A percentile compares a stretch with the other conserved stretches of the same genome.
Conservation (phyloP, 495 filamentous ascomycete genomes). For the Oleoguttula mirabilis region DNA sequence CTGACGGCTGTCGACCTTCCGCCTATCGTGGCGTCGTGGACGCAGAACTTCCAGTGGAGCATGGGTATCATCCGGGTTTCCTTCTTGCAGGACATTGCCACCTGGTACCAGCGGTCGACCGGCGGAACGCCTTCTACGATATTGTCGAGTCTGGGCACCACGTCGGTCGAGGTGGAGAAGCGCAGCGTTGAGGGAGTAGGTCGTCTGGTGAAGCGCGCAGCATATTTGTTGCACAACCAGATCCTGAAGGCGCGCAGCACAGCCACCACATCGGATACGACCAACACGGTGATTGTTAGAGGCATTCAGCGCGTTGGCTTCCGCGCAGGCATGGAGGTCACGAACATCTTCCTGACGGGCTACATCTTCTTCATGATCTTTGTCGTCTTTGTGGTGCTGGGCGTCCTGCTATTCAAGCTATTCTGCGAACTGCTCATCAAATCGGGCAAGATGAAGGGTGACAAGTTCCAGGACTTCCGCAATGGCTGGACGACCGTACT, state of each 20-base stretch:
- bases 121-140: slow-evolving; percentile 77
- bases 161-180: slow-evolving; percentile 79
- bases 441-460: slow-evolving; percentile 65
- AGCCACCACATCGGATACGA: slow-evolving; percentile 13
- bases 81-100: slow-evolving; percentile 79
- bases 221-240: slow-evolving; percentile 1
- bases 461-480: slow-evolving; percentile 89
- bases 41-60: slow-evolving; percentile 96
- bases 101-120: slow-evolving; percentile 93
- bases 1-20: slow-evolving; percentile 76
- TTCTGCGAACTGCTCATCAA: slow-evolving; percentile 61
- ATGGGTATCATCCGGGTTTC: slow-evolving; percentile 88
- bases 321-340: slow-evolving; percentile 68
- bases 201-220: slow-evolving; percentile 35
- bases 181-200: slow-evolving; percentile 39
- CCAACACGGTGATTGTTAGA: slow-evolving; percentile 53
- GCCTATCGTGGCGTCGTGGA: slow-evolving; percentile 86
- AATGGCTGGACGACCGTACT: slow-evolving; percentile 78
- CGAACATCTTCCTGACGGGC: slow-evolving; percentile 90
- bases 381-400: slow-evolving; percentile 55
- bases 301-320: slow-evolving; percentile 90
- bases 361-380: slow-evolving; percentile 83
- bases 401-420: slow-evolving; percentile 68
- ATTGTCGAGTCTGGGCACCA: slow-evolving; percentile 56
- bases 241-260: slow-evolving; percentile 6